Evolutionary conservation across 140 eudicot species (phyloP), one percentile per base, ranked within the genome.

Genomic region (Anethum foeniculum): DNA sequence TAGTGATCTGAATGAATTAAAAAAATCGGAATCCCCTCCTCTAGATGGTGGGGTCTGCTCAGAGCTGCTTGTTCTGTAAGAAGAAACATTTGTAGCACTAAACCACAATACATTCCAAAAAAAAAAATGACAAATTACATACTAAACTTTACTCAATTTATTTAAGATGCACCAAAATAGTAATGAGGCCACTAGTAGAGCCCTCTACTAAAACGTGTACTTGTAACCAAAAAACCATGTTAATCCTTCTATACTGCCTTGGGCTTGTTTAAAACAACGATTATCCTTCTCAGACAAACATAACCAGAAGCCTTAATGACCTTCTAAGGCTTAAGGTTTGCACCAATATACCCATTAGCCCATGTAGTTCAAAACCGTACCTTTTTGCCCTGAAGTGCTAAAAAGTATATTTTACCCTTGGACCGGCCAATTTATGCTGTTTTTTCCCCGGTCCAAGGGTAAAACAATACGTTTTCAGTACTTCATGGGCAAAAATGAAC

Each of bases 1-100:
- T 77, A 92, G 79, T 6, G 96, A 88, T 75, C 79, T 87, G 76
- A 94, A 52, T 78, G 96, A 85, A 75, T 85, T 91, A 77, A 81
- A 86, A 49, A 92, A 72, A 86, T 92, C 96, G 41, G 96, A 85
- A 75, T 85, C 86, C 76, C 82, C 79, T 48, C 88, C 85, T 64
- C 68, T 82, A n/a, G 87, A 60, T 62, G 36, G 36, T 62, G 65
- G 84, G 1, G 87, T 86, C 85, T 81, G 82, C 88, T 84, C 91
- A 18, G 85, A 74, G 86, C 87, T 87, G 71, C 83, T 85, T 72
- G 86, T 84, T 73, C 96, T 89, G 92, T 88, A 81, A 85, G 80
- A 54, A 38, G 81, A 72, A 18, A 77, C 21, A 27, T 43, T 76
- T 9, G 28, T 18, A 68, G 64, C 6, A 25, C 58, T 78, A 74